These are phyloP conservation scores for Venturia carpophila DNA, from an alignment of 2,329 filamentous ascomycete genomes.

Conservation along the genomic window DNA sequence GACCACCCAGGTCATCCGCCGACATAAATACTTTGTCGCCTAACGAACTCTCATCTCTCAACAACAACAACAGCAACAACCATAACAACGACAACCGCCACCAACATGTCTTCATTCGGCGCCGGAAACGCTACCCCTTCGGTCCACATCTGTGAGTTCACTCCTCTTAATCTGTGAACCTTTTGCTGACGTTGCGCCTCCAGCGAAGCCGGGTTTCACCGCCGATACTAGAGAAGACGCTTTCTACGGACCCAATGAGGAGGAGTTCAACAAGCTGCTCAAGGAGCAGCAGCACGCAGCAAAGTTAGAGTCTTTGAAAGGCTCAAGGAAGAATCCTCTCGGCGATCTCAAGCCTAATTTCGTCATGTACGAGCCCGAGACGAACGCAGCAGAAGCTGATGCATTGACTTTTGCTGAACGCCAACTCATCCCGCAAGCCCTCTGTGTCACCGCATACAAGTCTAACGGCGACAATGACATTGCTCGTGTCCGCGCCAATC, in stretches of 20 bases:
- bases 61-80: background rate
- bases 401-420: background rate
- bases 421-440: background rate
- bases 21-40: background rate
- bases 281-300: background rate
- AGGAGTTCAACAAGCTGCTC: background rate
- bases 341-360: background rate
- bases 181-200: background rate
- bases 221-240: background rate
- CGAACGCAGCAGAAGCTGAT: background rate
- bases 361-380: background rate
- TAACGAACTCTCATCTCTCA: background rate
- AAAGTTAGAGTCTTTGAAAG: background rate
- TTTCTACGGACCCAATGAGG: background rate
- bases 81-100: background rate
- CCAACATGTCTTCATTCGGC: background rate
- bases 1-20: background rate
- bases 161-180: background rate
- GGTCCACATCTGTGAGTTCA: background rate
- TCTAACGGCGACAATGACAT: background rate
- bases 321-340: background rate
- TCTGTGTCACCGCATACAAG: background rate
- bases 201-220: background rate
- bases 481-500: background rate
- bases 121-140: background rate